Percentiles rank a stretch among this genome's conserved stretches.
phyloP scores from a whole-genome alignment of 176 grass and related monocot species.

The Saccharum spontaneum region DNA sequence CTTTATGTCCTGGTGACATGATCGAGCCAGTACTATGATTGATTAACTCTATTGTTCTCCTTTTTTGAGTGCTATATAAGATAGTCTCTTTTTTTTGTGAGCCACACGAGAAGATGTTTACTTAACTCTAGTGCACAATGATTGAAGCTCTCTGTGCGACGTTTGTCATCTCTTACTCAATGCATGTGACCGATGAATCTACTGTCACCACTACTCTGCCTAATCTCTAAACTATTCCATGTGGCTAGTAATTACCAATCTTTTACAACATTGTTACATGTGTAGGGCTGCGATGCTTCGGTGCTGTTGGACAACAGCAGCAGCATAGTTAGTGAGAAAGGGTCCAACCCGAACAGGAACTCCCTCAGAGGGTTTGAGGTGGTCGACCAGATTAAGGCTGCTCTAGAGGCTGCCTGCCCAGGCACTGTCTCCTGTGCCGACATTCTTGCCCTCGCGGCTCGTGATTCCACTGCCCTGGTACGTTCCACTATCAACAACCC shows the following conservation, averaged over 20 bases:
- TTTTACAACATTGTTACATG: conserved; percentile 8
- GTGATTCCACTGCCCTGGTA: conserved; percentile 66
- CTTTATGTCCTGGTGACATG: conserved; percentile 27
- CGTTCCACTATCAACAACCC: neutral
- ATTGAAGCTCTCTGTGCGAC: conserved; percentile 12
- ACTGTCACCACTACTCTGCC: neutral
- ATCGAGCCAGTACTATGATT: conserved; percentile 40
- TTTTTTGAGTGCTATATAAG: neutral
- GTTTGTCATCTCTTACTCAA: neutral
- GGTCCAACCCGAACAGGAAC: conserved; percentile 69
- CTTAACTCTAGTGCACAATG: conserved; percentile 30
- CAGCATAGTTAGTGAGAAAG: conserved; percentile 80
- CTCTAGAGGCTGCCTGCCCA: conserved; percentile 63
- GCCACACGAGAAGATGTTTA: neutral
- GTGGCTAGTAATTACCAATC: neutral
- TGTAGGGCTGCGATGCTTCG: conserved; percentile 82
- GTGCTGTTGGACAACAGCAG: conserved; percentile 73
- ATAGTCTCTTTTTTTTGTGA: neutral
- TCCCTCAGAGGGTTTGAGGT: conserved; percentile 77
- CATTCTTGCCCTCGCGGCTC: conserved; percentile 60
- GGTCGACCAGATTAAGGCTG: conserved; percentile 70
- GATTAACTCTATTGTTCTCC: neutral
- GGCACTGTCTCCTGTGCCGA: conserved; percentile 76
- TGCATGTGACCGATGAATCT: conserved; percentile 16
- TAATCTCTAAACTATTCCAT: conserved; percentile 9